Conservation (phyloP, 2,329 filamentous ascomycete genomes). For the Cytospora piceae region DNA sequence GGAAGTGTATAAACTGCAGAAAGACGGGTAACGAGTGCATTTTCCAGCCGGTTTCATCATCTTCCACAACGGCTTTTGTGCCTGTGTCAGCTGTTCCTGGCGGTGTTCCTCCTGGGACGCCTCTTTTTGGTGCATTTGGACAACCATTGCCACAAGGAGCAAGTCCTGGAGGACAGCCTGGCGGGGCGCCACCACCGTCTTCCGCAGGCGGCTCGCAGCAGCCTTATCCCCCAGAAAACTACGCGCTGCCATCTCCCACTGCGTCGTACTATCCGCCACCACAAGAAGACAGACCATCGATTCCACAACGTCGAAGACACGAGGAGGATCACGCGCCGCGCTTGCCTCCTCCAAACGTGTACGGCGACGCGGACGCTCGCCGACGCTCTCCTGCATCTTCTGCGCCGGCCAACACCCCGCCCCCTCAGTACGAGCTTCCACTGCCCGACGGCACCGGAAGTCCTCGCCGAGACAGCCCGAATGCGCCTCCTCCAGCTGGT, state of each 20-base stretch:
- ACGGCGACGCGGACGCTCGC: constrained; percentile 54
- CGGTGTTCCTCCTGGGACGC: constrained; percentile 60
- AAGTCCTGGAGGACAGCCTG: constrained; percentile 24
- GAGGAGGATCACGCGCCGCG: constrained; percentile 47
- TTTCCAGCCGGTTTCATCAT: constrained; percentile 62
- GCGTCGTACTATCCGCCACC: constrained; percentile 41
- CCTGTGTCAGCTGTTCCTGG: constrained; percentile 62
- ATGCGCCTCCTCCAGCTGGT: constrained; percentile 41
- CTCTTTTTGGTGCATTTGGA: constrained; percentile 60
- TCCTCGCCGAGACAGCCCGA: constrained; percentile 43
- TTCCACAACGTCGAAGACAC: constrained; percentile 42
- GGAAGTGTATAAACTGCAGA: constrained; percentile 64
- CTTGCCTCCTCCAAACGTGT: constrained; percentile 50
- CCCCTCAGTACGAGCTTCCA: constrained; percentile 43
- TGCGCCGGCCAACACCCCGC: constrained; percentile 53
- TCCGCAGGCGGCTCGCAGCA: constrained; percentile 29
- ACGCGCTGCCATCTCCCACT: constrained; percentile 42
- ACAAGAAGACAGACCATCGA: constrained; percentile 42
- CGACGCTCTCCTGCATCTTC: constrained; percentile 55
- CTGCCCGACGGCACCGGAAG: constrained; percentile 43
- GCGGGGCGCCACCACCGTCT: constrained; percentile 30
- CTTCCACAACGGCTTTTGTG: constrained; percentile 60
- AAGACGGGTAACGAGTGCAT: constrained; percentile 66
- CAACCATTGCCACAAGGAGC: constrained; percentile 50
- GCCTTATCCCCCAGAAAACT: constrained; percentile 17